Evolutionary conservation across 257 asterid genomes (phyloP).

Genomic region (Plantago elongata): DNA sequence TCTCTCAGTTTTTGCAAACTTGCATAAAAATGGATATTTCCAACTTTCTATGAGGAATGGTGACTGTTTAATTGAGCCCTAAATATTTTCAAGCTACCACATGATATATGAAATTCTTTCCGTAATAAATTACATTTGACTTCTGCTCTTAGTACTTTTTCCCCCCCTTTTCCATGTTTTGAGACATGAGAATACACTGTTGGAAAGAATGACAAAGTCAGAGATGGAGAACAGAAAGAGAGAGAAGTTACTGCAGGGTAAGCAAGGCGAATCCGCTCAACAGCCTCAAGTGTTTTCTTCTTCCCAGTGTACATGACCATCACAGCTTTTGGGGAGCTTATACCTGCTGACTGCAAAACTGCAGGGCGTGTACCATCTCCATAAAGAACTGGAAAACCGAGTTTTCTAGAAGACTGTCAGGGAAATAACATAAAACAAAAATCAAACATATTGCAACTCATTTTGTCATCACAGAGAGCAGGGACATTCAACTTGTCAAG

Average conservation of each 20-base stretch:
- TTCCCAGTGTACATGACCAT: slow-evolving; percentile 89
- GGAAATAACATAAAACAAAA: slow-evolving; percentile 14
- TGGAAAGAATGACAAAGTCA: neutral
- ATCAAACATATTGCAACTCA: slow-evolving; percentile 1
- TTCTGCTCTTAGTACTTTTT: too few relatives aligned
- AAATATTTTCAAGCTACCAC: neutral
- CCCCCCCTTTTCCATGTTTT: too few relatives aligned
- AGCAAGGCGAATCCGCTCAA: slow-evolving; percentile 85
- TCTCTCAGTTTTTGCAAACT: neutral
- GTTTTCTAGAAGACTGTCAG: slow-evolving; percentile 73
- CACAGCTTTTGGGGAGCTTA: slow-evolving; percentile 85
- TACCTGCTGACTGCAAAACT: slow-evolving; percentile 96
- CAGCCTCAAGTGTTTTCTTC: slow-evolving; percentile 67
- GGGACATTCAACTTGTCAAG: neutral
- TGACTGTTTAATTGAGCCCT: neutral
- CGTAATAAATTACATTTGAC: neutral
- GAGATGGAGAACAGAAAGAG: slow-evolving; percentile 21
- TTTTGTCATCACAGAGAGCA: slow-evolving; percentile 5
- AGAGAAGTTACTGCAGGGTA: slow-evolving; percentile 62
- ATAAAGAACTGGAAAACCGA: slow-evolving; percentile 84
- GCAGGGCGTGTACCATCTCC: slow-evolving; percentile 98
- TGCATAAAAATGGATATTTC: neutral
- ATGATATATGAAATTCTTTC: neutral
- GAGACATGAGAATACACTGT: neutral
- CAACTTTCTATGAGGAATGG: neutral